Evolutionary conservation across 306 rosid genomes (phyloP).

Genomic region (Dryas drummondii): DNA sequence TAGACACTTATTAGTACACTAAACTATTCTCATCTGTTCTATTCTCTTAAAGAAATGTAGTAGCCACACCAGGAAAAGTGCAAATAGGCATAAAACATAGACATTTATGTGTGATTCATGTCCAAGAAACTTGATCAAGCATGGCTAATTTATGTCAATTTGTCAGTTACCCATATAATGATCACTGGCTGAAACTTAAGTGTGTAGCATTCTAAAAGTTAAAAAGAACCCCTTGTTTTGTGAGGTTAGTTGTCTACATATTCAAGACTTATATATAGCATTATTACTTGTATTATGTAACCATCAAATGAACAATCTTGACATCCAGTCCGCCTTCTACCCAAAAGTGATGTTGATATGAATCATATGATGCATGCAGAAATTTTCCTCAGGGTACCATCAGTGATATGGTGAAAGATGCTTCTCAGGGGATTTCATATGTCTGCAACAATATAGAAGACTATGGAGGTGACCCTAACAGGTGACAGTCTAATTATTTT

Average conservation of each 20-base stretch:
- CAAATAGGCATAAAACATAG: background rate
- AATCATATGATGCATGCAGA: conserved; percentile 47
- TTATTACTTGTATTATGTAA: background rate
- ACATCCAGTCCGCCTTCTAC: conserved; percentile 10
- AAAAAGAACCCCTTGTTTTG: background rate
- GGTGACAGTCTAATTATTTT: conserved; percentile 47
- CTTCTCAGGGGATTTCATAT: conserved; percentile 70
- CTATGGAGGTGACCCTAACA: conserved; percentile 84
- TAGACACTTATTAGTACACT: background rate
- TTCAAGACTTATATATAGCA: background rate
- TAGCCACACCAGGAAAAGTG: background rate
- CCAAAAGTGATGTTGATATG: conserved; percentile 18
- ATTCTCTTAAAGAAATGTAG: background rate
- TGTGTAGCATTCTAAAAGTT: background rate
- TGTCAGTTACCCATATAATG: background rate
- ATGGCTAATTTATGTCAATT: background rate
- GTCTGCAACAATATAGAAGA: conserved; percentile 65
- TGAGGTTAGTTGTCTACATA: background rate
- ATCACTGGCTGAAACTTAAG: background rate
- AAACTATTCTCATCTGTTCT: background rate
- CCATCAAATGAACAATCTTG: conserved; percentile 2
- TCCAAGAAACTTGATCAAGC: background rate
- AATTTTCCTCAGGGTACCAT: conserved; percentile 98
- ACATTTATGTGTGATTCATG: conserved; percentile 4
- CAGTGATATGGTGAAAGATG: conserved; percentile 90